Base-by-base conservation (phyloP, 495 filamentous ascomycete genomes). In the Choiromyces venosus region DNA sequence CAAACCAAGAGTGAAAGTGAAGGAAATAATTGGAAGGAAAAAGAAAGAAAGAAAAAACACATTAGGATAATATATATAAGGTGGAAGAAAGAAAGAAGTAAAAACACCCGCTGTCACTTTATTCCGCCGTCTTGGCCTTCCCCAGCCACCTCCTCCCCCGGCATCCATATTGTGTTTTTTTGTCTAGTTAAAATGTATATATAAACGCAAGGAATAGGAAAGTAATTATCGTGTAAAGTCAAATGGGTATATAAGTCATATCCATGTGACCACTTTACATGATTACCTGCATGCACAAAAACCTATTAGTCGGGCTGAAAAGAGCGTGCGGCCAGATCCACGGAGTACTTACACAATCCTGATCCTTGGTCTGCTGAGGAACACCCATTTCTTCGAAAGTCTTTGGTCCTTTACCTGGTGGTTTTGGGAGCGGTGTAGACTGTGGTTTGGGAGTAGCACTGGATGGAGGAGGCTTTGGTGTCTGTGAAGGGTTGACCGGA, bases 301-400 rank as follows among this genome's bases (percentile, higher is more conserved):
- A 80, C 84, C 36, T n/a, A 40, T 14, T 56, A 42, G 10, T 29
- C 65, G 68, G 39, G 38, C 56, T 37, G 25, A 66, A 52, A n/a
- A 72, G 71, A 40, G 25, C 52, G 25, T 61, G 46, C 52, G 12
- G 52, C 12, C 25, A 33, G 25, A 16, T 14, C 52, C 8, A 25
- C 56, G n/a, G 40, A 68, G 75, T 52, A 87, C 94, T 88, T 90
- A 97, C 95, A 70, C 95, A 99, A 82, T 98, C 94, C 74, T 87
- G 87, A 42, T 96, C 91, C 73, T 91, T 87, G 82, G 92, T 91
- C 38, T 85, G 89, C 76, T 87, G 86, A 19, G 92, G 91, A 76
- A 99, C 93, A 69, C 94, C 94, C 95, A 99, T 99, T 80, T 94
- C 93, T 80, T 97, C 94, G 81, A 99, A 99, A 4, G 95, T 99